Base-by-base conservation (phyloP, 768 basidiomycete species). In the Tremella mesenterica region DNA sequence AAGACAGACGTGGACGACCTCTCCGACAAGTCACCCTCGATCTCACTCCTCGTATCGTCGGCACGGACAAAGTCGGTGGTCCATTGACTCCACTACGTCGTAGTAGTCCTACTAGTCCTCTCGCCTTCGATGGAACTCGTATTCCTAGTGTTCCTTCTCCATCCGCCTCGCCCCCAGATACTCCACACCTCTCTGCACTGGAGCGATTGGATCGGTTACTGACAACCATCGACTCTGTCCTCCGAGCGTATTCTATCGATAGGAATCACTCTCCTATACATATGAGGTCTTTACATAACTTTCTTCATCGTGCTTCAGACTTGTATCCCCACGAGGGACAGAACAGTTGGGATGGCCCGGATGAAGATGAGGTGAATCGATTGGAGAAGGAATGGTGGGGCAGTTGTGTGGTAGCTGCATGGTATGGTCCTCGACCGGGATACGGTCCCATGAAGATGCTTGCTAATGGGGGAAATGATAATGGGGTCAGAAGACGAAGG, bases 351-450 rank as follows among this genome's bases (percentile, higher is more conserved):
- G 7, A 10, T 27, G 43, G 21, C 5, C 31, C 47, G 36, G 16
- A 21, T 6, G 29, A 34, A 45, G 28, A 56, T 30, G 36, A 59
- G 29, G 44, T 67, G 14, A 48, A 61, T 2, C 26, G 14, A 8
- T 49, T 67, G 28, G 65, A 64, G 48, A 21, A 27, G 1, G 63
- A 64, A 9, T 67, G 65, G 65, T 64, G 65, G 65, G 26, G 25
- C 21, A 59, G 57, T 25, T 60, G 61, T 36, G 54, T 67, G 12
- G 62, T 58, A 4, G 63, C 56, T 25, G 50, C 58, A 13, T 67
- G 65, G 65, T 67, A 56, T 29, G 65, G 65, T 2, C 65, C 65
- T 10, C 28, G 48, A 50, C 65, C 62, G 14, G 25, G 44, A 3
- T 21, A n/a, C n/a, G n/a, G n/a, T n/a, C n/a, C n/a, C n/a, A n/a